phyloP scores from a whole-genome alignment of 192 early-diverging fungal genomes.

The Umbelopsis vinacea region DNA sequence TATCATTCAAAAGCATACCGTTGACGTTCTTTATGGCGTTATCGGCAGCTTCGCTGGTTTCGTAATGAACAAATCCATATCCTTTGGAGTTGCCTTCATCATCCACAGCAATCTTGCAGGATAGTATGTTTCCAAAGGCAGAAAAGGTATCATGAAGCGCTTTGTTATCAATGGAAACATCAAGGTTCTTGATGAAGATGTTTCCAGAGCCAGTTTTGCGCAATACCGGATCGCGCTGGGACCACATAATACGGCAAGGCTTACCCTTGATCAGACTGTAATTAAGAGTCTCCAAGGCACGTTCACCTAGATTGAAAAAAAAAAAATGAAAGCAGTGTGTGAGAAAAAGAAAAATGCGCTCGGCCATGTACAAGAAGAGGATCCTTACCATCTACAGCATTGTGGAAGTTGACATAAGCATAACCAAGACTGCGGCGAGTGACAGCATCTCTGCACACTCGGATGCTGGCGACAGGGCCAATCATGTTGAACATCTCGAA shows the following conservation, averaged over 20 bases:
- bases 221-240: constrained; percentile 95
- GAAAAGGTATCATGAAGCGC: constrained; percentile 98
- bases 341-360: too few species aligned
- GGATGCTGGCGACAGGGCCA: constrained; percentile 95
- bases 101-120: constrained; percentile 95
- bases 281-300: constrained; percentile 93
- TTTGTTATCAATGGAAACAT: constrained; percentile 97
- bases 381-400: constrained; percentile 75
- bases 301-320: constrained; percentile 78
- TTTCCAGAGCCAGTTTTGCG: constrained; percentile 93
- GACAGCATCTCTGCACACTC: constrained; percentile 97
- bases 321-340: constrained; percentile 17
- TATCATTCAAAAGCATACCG: constrained; percentile 99
- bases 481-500: constrained; percentile 97
- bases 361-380: too few species aligned
- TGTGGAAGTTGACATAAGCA: constrained; percentile 99
- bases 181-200: constrained; percentile 99
- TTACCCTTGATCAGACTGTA: constrained; percentile 94
- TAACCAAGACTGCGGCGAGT: constrained; percentile 96
- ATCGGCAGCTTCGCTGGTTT: constrained; percentile 91
- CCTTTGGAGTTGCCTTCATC: constrained; percentile 85
- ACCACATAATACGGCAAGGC: constrained; percentile 99
- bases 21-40: constrained; percentile 97
- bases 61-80: constrained; percentile 99
- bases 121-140: constrained; percentile 95